Base-by-base conservation (phyloP, 1,284 basidiomycete species). In the Mycena sp. region DNA sequence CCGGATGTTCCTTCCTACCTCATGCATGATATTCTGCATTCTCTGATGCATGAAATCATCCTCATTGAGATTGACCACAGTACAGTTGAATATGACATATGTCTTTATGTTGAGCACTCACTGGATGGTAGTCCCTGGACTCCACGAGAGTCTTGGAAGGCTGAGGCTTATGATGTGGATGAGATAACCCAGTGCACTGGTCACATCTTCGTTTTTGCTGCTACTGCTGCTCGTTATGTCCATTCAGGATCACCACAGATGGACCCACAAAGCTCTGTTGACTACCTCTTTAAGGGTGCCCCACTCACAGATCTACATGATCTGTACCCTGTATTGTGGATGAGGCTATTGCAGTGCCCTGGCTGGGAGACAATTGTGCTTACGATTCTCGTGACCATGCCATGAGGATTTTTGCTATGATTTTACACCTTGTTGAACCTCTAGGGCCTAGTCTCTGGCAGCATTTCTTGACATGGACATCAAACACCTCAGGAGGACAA, bases 81-180 rank as follows among this genome's bases (percentile, higher is more conserved):
- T 21, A 75, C 76, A 29, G 74, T 79, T 25, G 55, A 35, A 21
- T 66, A 62, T 6, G 79, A 71, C 41, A 69, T 77, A 23, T 69
- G 68, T 32, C 69, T 61, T 59, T 21, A 71, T 78, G 70, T 64
- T 56, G 32, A 56, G 60, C 21, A 70, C 72, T 49, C 68, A 70
- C 35, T 29, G 48, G 44, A 68, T 9, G 37, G 50, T 10, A 41
- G 12, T 19, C 38, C 23, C n/a, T 52, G 50, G 50, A 6, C 32
- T 25, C 37, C 17, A 40, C 35, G 28, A 26, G 37, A 28, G 21
- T n/a, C 35, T 40, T 52, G 50, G 50, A 52, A 26, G 26, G 49
- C 29, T 49, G 45, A 17, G 23, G 25, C 37, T 44, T 19, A 16
- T 43, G 55, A 57, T 23, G 35, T 57, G 43, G 26, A 45, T 28